Conservation (phyloP, 129 eudicot genomes). For the Artemisia annua region DNA sequence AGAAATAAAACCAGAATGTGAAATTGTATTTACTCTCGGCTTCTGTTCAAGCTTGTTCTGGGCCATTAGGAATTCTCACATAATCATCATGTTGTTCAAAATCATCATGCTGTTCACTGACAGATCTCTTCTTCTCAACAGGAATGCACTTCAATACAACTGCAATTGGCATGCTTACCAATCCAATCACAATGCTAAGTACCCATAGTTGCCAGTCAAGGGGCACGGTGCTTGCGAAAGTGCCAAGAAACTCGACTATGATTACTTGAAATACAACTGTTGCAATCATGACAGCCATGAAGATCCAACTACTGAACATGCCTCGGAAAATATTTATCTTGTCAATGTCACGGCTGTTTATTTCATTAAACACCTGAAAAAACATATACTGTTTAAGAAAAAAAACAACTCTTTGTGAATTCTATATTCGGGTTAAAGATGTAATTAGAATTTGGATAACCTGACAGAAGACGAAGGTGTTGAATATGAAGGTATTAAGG, state of each 20-base stretch:
- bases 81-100: slow-evolving; percentile 74
- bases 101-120: slow-evolving; percentile 51
- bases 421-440: too few relatives aligned
- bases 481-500: slow-evolving; percentile 84
- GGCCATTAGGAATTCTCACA: slow-evolving; percentile 40
- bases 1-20: not conserved
- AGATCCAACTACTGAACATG: slow-evolving; percentile 72
- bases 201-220: slow-evolving; percentile 75
- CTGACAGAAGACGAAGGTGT: slow-evolving; percentile 97
- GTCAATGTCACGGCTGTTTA: slow-evolving; percentile 90
- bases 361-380: slow-evolving; percentile 83
- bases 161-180: slow-evolving; percentile 67
- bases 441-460: slow-evolving; percentile 26
- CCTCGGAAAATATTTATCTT: slow-evolving; percentile 70
- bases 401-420: not conserved
- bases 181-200: slow-evolving; percentile 58
- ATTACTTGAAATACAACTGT: slow-evolving; percentile 74
- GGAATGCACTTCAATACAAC: slow-evolving; percentile 87
- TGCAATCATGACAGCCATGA: slow-evolving; percentile 55
- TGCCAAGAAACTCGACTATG: slow-evolving; percentile 82
- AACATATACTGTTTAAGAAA: not conserved
- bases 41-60: slow-evolving; percentile 30
- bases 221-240: slow-evolving; percentile 92
- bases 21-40: too few relatives aligned
- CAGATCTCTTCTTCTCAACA: slow-evolving; percentile 23